phyloP scores from a whole-genome alignment of 1,139 yeast genomes.

The Barnettozyma hawaiiensis region DNA sequence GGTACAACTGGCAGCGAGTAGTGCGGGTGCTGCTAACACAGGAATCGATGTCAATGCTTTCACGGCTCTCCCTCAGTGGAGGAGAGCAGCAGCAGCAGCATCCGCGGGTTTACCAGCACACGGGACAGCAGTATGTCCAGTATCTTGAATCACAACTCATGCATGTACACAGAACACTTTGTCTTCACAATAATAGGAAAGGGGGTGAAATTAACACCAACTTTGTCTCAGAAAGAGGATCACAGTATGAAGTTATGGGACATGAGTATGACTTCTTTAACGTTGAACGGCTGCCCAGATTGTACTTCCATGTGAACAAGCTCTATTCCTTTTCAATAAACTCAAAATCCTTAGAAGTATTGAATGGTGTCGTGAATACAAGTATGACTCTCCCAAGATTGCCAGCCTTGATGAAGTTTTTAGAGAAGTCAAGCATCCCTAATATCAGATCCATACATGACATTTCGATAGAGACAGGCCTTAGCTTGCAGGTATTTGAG shows the following conservation, averaged over 20 bases:
- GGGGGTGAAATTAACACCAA: neutral
- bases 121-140: constrained; percentile 2
- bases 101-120: constrained; percentile 1
- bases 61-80: neutral
- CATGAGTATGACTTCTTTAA: constrained; percentile 19
- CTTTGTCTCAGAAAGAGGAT: constrained; percentile 6
- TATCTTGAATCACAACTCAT: constrained; percentile 4
- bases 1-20: constrained; percentile 4
- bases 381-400: constrained; percentile 18
- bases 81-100: too few relatives aligned
- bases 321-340: constrained; percentile 15
- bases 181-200: constrained; percentile 1
- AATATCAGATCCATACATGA: constrained; percentile 14
- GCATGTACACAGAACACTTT: constrained; percentile 9
- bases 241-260: constrained; percentile 13
- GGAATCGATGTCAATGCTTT: constrained; percentile 5
- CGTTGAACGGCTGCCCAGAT: constrained; percentile 12
- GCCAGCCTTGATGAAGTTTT: constrained; percentile 18
- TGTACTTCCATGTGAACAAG: constrained; percentile 14
- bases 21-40: constrained; percentile 5
- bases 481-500: constrained; percentile 16
- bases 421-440: constrained; percentile 17
- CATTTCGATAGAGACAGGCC: constrained; percentile 20
- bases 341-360: constrained; percentile 10
- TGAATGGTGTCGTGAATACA: constrained; percentile 16